Evolutionary conservation across 805 yeast genomes (phyloP).

Genomic region (Candida orba): DNA sequence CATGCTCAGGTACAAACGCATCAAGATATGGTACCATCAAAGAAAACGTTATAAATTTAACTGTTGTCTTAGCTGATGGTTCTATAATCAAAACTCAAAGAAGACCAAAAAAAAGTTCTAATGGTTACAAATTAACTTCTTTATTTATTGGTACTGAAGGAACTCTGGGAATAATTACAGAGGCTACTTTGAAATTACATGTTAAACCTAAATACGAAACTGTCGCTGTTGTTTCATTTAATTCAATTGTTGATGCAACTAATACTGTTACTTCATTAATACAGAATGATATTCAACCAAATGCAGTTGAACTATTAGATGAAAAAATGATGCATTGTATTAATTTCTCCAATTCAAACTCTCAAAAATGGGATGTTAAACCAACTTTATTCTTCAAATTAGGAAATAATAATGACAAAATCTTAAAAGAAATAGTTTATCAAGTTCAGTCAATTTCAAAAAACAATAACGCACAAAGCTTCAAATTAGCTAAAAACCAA

Average conservation of each 20-base stretch:
- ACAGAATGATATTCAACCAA: conserved; percentile 52
- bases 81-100: conserved; percentile 62
- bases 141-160: conserved; percentile 72
- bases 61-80: conserved; percentile 75
- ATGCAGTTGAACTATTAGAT: conserved; percentile 70
- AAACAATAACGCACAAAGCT: conserved; percentile 41
- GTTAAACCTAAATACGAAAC: conserved; percentile 56
- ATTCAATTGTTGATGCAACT: conserved; percentile 63
- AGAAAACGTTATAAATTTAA: conserved; percentile 57
- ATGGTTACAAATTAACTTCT: conserved; percentile 69
- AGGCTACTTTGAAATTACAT: conserved; percentile 63
- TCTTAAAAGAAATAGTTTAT: conserved; percentile 34
- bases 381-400: conserved; percentile 61
- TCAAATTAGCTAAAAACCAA: conserved; percentile 50
- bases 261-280: conserved; percentile 54
- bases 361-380: conserved; percentile 36
- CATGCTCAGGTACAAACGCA: conserved; percentile 76
- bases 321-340: conserved; percentile 62
- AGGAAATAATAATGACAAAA: conserved; percentile 36
- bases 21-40: conserved; percentile 74
- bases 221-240: conserved; percentile 65
- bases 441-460: conserved; percentile 43
- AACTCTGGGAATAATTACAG: conserved; percentile 69
- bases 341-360: conserved; percentile 38
- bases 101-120: conserved; percentile 67